A percentile compares a stretch with the other conserved stretches of the same genome.
These are phyloP conservation scores for Blastomyces emzantsi DNA, from an alignment of 2,329 filamentous ascomycete genomes.

Conservation along the genomic window DNA sequence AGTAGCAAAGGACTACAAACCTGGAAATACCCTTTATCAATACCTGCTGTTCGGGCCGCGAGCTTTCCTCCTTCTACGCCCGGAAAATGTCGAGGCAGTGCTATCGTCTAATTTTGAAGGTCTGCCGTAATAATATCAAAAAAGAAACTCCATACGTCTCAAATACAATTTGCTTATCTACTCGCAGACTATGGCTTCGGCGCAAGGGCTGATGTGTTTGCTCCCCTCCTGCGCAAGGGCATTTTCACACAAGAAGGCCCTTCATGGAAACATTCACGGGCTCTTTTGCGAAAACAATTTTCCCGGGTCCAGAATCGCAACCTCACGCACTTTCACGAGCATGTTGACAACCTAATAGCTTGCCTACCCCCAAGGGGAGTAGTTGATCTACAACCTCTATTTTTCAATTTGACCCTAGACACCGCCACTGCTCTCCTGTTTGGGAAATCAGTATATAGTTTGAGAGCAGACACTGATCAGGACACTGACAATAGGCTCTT, in stretches of 20 bases:
- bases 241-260: constrained; percentile 19
- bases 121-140: background rate
- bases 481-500: constrained; percentile 16
- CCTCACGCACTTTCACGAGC: constrained; percentile 26
- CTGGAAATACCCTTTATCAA: constrained; percentile 19
- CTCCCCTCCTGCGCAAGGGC: constrained; percentile 13
- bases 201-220: constrained; percentile 9
- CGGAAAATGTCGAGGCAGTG: constrained; percentile 15
- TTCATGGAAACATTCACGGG: constrained; percentile 24
- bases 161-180: background rate
- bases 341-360: constrained; percentile 27
- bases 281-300: constrained; percentile 31
- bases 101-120: constrained; percentile 15
- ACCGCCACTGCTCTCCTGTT: constrained; percentile 32
- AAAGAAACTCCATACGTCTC: background rate
- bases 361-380: constrained; percentile 18
- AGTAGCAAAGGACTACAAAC: constrained; percentile 19
- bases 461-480: constrained; percentile 16
- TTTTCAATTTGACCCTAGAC: constrained; percentile 33
- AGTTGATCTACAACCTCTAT: constrained; percentile 29
- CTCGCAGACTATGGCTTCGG: constrained; percentile 11
- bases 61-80: constrained; percentile 14
- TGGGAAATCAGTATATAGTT: constrained; percentile 23
- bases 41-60: constrained; percentile 15
- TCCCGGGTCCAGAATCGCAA: constrained; percentile 26